Evolutionary conservation across 148 eudicot genomes (phyloP).

Genomic region (Pharnaceum exiguum): DNA sequence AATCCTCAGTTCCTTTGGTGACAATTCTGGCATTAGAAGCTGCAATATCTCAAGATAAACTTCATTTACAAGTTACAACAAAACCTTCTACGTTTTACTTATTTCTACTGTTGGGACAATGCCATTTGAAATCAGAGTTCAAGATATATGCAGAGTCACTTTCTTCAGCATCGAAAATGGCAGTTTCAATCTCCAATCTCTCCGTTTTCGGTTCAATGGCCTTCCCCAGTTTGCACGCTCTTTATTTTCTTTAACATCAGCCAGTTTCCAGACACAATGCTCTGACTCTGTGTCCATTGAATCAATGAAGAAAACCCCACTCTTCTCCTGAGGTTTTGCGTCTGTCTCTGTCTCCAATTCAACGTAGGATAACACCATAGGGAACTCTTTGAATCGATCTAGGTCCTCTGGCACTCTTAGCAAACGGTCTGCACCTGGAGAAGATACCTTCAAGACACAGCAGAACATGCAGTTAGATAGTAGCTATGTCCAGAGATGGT

Average conservation of each 20-base stretch:
- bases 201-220: conserved; percentile 73
- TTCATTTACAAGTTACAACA: no score
- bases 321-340: conserved; percentile 40
- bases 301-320: conserved; percentile 61
- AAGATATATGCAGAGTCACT: conserved; percentile 61
- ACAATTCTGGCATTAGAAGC: no score
- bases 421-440: conserved; percentile 87
- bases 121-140: conserved; percentile 33
- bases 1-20: no score
- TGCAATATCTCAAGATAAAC: no score
- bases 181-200: conserved; percentile 75
- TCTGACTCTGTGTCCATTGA: conserved; percentile 52
- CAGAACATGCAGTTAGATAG: neutral
- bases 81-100: neutral
- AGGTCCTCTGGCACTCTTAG: conserved; percentile 82
- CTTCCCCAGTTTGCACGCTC: conserved; percentile 78
- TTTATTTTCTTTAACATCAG: conserved; percentile 82
- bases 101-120: no score
- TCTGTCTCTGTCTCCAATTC: conserved; percentile 33
- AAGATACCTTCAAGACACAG: conserved; percentile 60
- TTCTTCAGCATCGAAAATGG: conserved; percentile 47
- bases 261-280: conserved; percentile 77
- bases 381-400: conserved; percentile 60
- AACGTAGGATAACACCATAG: conserved; percentile 63
- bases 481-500: neutral